These are phyloP conservation scores for Podospora pseudoanserina DNA, from an alignment of 495 filamentous ascomycete genomes.

Conservation along the genomic window DNA sequence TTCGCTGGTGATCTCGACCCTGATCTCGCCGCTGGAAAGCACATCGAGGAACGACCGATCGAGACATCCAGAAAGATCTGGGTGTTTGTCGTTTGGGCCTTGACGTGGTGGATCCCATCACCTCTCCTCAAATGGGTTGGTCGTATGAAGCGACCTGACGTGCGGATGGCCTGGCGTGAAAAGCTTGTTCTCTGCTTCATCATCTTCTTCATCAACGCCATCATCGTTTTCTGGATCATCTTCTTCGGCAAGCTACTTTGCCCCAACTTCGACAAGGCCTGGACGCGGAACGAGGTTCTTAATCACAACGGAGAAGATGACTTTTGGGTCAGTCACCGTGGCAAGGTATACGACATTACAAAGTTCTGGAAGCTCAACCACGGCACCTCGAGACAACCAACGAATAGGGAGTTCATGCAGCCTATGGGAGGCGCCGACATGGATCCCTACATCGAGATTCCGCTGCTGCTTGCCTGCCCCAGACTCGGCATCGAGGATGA, in stretches of 20 bases:
- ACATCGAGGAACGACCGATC: slow-evolving; percentile 67
- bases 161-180: slow-evolving; percentile 95
- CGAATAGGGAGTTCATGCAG: slow-evolving; percentile 64
- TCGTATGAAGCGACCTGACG: slow-evolving; percentile 95
- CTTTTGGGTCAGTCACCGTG: slow-evolving; percentile 85
- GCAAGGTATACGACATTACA: slow-evolving; percentile 86
- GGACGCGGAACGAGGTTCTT: slow-evolving; percentile 68
- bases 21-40: slow-evolving; percentile 69
- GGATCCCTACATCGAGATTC: slow-evolving; percentile 79
- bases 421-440: slow-evolving; percentile 73
- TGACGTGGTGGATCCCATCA: slow-evolving; percentile 95
- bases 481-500: slow-evolving; percentile 54
- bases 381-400: slow-evolving; percentile 61
- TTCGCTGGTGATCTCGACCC: slow-evolving; percentile 60
- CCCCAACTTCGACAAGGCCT: slow-evolving; percentile 88
- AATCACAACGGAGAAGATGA: slow-evolving; percentile 68
- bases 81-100: slow-evolving; percentile 74
- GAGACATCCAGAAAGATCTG: slow-evolving; percentile 64
- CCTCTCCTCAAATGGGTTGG: slow-evolving; percentile 75
- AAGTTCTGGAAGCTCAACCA: slow-evolving; percentile 84
- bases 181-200: slow-evolving; percentile 79
- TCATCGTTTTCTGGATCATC: slow-evolving; percentile 90
- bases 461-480: slow-evolving; percentile 69
- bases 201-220: slow-evolving; percentile 78
- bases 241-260: slow-evolving; percentile 80